Percentiles rank a stretch among this genome's conserved stretches.
These are phyloP conservation scores for Dichomitus squalens DNA, from an alignment of 1,284 basidiomycete genomes.

Conservation along the genomic window DNA sequence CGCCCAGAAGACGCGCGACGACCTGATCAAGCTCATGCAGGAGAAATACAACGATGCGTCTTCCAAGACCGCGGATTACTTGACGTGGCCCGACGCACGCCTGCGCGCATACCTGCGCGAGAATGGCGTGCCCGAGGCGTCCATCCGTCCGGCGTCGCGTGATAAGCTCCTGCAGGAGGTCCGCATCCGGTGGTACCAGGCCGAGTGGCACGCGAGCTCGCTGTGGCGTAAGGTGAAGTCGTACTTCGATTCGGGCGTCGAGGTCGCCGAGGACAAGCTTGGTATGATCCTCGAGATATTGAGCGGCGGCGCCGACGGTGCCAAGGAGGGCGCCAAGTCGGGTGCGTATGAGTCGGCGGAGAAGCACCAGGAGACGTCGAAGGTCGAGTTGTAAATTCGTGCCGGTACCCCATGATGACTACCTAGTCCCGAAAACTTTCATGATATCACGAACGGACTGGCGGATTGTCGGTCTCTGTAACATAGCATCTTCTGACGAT, in stretches of 20 bases:
- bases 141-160: conserved; percentile 61
- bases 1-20: conserved; percentile 69
- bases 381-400: conserved; percentile 30
- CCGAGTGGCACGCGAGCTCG: conserved; percentile 59
- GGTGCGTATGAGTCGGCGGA: conserved; percentile 23
- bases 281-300: conserved; percentile 43
- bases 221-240: conserved; percentile 56
- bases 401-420: no score
- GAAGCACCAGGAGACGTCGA: conserved; percentile 21
- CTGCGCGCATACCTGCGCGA: conserved; percentile 83
- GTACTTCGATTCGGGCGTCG: conserved; percentile 62
- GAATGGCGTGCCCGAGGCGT: conserved; percentile 65
- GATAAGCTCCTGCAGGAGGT: conserved; percentile 79
- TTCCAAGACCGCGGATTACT: conserved; percentile 58
- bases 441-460: no score
- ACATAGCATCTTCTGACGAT: no score
- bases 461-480: no score
- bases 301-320: conserved; percentile 41
- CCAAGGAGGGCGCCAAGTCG: conserved; percentile 34
- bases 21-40: conserved; percentile 69
- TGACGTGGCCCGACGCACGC: conserved; percentile 89
- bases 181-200: conserved; percentile 62
- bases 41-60: conserved; percentile 56
- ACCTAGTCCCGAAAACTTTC: no score
- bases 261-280: conserved; percentile 71